Percentiles rank a stretch among this genome's conserved stretches.
Evolutionary conservation across 169 alveolate genomes (phyloP).

Genomic region (Babesia sp.): DNA sequence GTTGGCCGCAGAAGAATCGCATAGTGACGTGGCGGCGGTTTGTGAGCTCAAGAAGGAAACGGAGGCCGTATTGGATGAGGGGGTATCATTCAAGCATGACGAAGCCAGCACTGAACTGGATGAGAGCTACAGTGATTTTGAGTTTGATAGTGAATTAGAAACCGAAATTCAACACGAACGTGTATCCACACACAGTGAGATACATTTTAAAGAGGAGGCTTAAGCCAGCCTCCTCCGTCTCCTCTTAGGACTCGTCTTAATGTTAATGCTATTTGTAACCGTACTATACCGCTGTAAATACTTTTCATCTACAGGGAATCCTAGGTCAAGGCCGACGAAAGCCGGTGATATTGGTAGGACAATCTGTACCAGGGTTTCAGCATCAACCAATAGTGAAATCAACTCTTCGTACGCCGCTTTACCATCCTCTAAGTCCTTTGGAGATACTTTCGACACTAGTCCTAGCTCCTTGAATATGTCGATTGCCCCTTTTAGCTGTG

Average conservation of each 20-base stretch:
- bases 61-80: neutral
- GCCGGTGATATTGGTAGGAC: conserved; percentile 51
- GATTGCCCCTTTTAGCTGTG: conserved; percentile 39
- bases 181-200: neutral
- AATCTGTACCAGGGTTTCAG: conserved; percentile 14
- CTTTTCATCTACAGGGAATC: conserved; percentile 31
- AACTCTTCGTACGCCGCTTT: neutral
- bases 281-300: conserved; percentile 21
- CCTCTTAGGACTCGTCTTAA: conserved; percentile 5
- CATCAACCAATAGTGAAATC: conserved; percentile 32
- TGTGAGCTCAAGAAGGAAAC: neutral
- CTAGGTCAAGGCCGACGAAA: conserved; percentile 47
- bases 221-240: conserved; percentile 25
- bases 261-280: conserved; percentile 39
- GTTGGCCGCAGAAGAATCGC: neutral
- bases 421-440: neutral
- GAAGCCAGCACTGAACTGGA: neutral
- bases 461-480: conserved; percentile 54
- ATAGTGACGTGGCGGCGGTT: conserved; percentile 8
- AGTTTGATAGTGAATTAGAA: neutral
- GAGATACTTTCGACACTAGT: neutral
- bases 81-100: neutral
- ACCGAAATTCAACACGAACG: neutral
- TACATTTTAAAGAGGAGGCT: neutral
- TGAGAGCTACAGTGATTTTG: neutral